Base-by-base conservation (phyloP, 495 filamentous ascomycete species). In the Neurospora sp. region DNA sequence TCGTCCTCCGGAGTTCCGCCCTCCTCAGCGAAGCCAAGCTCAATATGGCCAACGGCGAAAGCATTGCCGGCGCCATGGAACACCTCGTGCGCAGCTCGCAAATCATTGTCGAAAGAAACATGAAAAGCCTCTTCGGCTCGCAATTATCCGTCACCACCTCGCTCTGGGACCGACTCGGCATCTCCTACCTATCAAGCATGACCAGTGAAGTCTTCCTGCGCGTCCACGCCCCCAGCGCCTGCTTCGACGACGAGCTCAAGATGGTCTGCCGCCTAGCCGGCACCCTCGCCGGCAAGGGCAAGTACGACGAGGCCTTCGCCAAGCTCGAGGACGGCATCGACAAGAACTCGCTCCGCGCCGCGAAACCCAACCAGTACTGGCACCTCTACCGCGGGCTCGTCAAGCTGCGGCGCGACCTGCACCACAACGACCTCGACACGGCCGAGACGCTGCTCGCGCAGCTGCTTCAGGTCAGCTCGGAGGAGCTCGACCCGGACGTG, bases 11-110 rank as follows among this genome's bases (percentile, higher is more conserved):
- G 82, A 95, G 92, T 75, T 94, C 93, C 5, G 91, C 94, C 0
- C 83, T 97, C 39, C 85, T 97, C 71, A 94, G 92, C 73, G 94
- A 98, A 81, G 93, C 94, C 5, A 96, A 93, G 80, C 83, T 96
- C 69, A 86, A 88, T 40, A 85, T 98, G 75, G 79, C 80, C 10
- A 79, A 93, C 87, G 94, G 94, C 74, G 95, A 97, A 76, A 93
- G 90, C 77, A 84, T 95, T 69, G 85, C 93, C 0, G 87, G 87
- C 23, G 91, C 92, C 8, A 84, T 96, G 71, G 94, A 97, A 78
- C 87, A 89, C 75, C 87, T 98, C 72, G 85, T 92, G 41, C 91
- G 94, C 78, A 91, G 92, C 73, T 93, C 93, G 0, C 92, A 96
- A 77, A 82, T 98, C 41, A 91, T 93, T 72, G 87, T 95, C 69